Evolutionary conservation across 768 basidiomycete species (phyloP).

Genomic region (Collybia mongolica): DNA sequence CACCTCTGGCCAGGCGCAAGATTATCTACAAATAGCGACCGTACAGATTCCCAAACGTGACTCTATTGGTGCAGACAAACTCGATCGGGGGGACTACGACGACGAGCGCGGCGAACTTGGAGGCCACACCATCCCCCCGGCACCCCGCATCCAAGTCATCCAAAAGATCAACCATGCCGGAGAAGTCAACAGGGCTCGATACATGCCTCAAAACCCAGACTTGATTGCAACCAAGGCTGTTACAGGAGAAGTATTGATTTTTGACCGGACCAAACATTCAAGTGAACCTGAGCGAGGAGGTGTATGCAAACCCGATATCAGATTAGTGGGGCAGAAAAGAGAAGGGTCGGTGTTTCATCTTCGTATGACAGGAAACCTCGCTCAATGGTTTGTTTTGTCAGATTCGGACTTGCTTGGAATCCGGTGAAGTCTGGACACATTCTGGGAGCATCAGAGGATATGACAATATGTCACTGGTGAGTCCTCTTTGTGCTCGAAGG

Average conservation of each 20-base stretch:
- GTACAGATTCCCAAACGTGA: conserved; percentile 90
- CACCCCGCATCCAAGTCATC: conserved; percentile 84
- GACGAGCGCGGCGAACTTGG: conserved; percentile 94
- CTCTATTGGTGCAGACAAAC: conserved; percentile 64
- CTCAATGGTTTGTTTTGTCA: conserved; percentile 27
- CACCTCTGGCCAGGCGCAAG: conserved; percentile 91
- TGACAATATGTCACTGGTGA: conserved; percentile 93
- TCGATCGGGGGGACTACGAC: conserved; percentile 81
- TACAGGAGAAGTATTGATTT: conserved; percentile 88
- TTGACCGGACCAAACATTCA: conserved; percentile 96
- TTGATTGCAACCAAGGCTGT: conserved; percentile 94
- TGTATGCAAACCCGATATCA: conserved; percentile 87
- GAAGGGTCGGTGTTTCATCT: conserved; percentile 71
- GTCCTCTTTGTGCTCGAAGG: conserved; percentile 14
- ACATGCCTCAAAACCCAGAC: conserved; percentile 99
- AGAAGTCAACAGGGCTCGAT: conserved; percentile 95
- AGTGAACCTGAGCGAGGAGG: conserved; percentile 88
- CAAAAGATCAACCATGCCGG: conserved; percentile 95
- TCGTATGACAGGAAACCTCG: neutral
- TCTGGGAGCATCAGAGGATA: conserved; percentile 92
- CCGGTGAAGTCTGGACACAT: conserved; percentile 80
- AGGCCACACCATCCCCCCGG: conserved; percentile 82
- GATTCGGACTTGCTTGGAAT: conserved; percentile 95
- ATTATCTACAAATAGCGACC: conserved; percentile 94
- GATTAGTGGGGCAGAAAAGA: conserved; percentile 83